These are phyloP conservation scores for Xylariales sp. DNA, from an alignment of 2,329 filamentous ascomycete genomes.

Conservation along the genomic window DNA sequence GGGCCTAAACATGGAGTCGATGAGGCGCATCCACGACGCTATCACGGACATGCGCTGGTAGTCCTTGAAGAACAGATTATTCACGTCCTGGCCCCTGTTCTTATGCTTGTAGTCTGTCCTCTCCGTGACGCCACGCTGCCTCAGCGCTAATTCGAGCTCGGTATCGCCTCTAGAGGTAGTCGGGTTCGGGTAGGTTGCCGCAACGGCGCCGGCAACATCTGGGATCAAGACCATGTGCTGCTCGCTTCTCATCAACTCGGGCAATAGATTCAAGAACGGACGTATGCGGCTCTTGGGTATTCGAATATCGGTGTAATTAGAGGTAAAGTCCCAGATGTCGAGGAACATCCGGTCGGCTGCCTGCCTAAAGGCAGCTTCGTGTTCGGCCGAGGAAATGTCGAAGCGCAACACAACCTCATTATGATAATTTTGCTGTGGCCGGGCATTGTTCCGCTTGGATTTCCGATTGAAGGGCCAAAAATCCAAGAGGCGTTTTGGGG, in stretches of 20 bases:
- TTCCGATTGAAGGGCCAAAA: constrained; percentile 14
- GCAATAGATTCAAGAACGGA: constrained; percentile 75
- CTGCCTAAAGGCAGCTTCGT: constrained; percentile 23
- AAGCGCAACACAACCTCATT: constrained; percentile 88
- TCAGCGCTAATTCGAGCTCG: constrained; percentile 13
- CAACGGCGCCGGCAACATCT: constrained; percentile 72
- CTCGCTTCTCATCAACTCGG: constrained; percentile 63
- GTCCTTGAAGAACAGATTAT: constrained; percentile 84
- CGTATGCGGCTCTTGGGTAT: constrained; percentile 71
- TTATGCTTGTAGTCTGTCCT: constrained; percentile 12
- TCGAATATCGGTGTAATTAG: constrained; percentile 79
- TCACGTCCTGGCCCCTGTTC: constrained; percentile 2
- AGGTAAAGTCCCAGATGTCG: constrained; percentile 84
- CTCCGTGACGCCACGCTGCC: constrained; percentile 25
- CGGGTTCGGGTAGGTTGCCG: constrained; percentile 70
- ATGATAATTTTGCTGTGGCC: constrained; percentile 51
- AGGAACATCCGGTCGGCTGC: constrained; percentile 60
- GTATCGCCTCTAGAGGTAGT: constrained; percentile 27
- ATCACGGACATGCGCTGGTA: constrained; percentile 85
- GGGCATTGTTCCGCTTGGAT: constrained; percentile 18
- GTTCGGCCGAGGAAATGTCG: constrained; percentile 54
- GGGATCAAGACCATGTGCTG: constrained; percentile 75
- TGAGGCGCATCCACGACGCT: constrained; percentile 83
- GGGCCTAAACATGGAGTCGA: constrained; percentile 73
- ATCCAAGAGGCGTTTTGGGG: background rate